A percentile compares a stretch with the other conserved stretches of the same genome.
Conservation (phyloP, 1,284 basidiomycete genomes). For the Ceratobasidium sp. region DNA sequence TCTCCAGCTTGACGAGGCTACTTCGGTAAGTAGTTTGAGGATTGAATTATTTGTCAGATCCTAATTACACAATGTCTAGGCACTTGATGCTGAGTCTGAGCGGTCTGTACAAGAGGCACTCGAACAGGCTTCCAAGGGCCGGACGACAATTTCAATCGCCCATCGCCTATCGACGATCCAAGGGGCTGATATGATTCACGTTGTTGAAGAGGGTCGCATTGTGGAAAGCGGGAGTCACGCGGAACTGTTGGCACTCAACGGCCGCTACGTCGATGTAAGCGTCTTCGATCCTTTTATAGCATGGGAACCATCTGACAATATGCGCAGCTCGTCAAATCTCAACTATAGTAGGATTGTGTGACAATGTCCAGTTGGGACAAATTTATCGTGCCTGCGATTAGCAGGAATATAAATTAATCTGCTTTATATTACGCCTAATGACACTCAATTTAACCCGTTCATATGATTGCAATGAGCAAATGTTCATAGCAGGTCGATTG, state of each 20-base stretch:
- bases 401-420: too few relatives aligned
- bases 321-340: neutral
- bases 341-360: too few relatives aligned
- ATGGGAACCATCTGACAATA: neutral
- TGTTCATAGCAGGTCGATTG: too few relatives aligned
- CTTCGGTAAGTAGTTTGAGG: conserved; percentile 38
- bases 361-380: too few relatives aligned
- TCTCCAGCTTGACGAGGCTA: conserved; percentile 48
- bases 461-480: too few relatives aligned
- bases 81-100: conserved; percentile 49
- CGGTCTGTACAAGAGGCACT: conserved; percentile 52
- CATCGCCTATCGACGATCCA: conserved; percentile 51
- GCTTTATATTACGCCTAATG: too few relatives aligned
- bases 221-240: conserved; percentile 51
- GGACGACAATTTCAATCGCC: conserved; percentile 50
- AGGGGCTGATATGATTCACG: conserved; percentile 50
- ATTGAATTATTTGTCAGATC: neutral
- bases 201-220: conserved; percentile 52
- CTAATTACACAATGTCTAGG: conserved; percentile 31
- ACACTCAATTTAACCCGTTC: too few relatives aligned
- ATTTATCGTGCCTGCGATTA: too few relatives aligned
- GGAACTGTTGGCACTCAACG: conserved; percentile 47
- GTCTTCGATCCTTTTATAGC: neutral
- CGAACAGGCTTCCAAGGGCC: conserved; percentile 49
- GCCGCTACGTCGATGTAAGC: conserved; percentile 48